phyloP scores from a whole-genome alignment of 2,329 filamentous ascomycete species.

The Beauveria asiatica region DNA sequence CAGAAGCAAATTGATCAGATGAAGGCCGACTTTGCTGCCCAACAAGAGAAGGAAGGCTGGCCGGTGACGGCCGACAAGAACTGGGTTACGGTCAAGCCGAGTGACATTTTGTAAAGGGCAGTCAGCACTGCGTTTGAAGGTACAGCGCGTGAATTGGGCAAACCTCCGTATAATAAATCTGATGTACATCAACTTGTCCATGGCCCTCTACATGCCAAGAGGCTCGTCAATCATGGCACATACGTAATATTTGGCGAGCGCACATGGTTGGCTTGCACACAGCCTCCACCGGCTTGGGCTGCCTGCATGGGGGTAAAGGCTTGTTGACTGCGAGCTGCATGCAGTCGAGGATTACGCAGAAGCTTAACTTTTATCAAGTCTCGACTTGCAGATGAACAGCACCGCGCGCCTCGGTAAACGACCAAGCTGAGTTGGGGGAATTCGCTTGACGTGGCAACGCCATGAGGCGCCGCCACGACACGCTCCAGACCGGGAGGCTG shows the following conservation, averaged over 20 bases:
- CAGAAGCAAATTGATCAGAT: slow-evolving; percentile 28
- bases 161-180: neutral
- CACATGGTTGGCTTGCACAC: neutral
- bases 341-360: neutral
- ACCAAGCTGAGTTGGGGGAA: neutral
- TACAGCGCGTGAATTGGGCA: neutral
- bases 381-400: neutral
- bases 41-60: slow-evolving; percentile 26
- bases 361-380: neutral
- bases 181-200: neutral
- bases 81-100: slow-evolving; percentile 33
- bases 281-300: neutral
- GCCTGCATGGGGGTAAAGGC: neutral
- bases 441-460: neutral
- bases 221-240: too few relatives aligned
- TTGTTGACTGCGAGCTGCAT: neutral
- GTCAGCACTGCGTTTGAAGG: neutral
- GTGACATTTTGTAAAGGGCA: slow-evolving; percentile 26
- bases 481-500: neutral
- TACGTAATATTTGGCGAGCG: neutral
- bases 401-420: too few relatives aligned
- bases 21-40: slow-evolving; percentile 26
- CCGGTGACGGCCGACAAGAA: slow-evolving; percentile 35
- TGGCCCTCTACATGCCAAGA: neutral
- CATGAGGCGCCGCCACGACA: neutral